phyloP scores from a whole-genome alignment of 2,329 filamentous ascomycete species.

The Claviceps digitariae region DNA sequence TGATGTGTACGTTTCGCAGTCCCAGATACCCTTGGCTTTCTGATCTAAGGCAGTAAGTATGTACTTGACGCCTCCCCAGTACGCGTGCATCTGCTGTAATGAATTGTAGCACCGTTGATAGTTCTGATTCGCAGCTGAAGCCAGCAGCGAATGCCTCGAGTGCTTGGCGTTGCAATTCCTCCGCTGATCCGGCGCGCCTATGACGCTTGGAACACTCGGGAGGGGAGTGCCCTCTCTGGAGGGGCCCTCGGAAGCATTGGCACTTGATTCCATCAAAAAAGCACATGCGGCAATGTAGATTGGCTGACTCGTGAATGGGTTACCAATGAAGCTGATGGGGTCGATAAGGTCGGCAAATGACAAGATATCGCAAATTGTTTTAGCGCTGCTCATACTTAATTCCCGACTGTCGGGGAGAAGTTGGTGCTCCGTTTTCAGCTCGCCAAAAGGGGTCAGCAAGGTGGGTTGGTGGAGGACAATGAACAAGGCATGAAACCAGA shows the following conservation, averaged over 20 bases:
- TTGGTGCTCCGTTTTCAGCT: constrained; percentile 46
- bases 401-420: constrained; percentile 71
- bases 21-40: constrained; percentile 74
- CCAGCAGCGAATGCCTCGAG: constrained; percentile 61
- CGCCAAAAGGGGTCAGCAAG: constrained; percentile 61
- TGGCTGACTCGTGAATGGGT: constrained; percentile 79
- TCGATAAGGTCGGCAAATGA: constrained; percentile 78
- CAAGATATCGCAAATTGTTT: constrained; percentile 81
- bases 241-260: constrained; percentile 50
- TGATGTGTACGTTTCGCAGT: constrained; percentile 51
- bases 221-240: constrained; percentile 44
- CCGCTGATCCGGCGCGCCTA: constrained; percentile 5
- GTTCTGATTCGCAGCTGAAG: constrained; percentile 71
- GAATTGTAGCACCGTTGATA: constrained; percentile 81
- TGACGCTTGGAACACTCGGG: constrained; percentile 12
- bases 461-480: constrained; percentile 78
- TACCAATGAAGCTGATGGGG: constrained; percentile 73
- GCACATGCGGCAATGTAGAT: constrained; percentile 87
- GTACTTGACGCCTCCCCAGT: constrained; percentile 80
- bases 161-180: constrained; percentile 20
- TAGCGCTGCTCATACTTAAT: constrained; percentile 74
- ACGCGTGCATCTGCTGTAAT: constrained; percentile 63
- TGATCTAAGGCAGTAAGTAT: constrained; percentile 78
- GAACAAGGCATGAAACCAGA: constrained; percentile 81
- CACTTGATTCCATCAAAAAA: constrained; percentile 70